phyloP scores from a whole-genome alignment of 306 rosid genomes.

The Sesbania bispinosa region DNA sequence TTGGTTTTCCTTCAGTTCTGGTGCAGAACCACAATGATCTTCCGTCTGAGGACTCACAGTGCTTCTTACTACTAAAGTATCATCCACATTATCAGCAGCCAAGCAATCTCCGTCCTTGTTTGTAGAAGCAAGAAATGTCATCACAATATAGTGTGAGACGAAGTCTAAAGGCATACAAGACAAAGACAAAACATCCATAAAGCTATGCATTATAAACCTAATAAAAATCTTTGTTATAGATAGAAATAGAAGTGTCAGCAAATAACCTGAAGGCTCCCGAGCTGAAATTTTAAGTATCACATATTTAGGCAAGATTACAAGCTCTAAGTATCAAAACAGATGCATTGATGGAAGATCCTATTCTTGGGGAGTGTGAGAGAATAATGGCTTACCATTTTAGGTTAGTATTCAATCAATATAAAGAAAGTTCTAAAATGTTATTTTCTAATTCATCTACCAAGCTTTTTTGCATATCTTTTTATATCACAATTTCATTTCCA shows the following conservation, averaged over 20 bases:
- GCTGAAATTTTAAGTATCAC: slow-evolving; percentile 15
- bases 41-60: slow-evolving; percentile 33
- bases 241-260: neutral
- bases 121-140: slow-evolving; percentile 43
- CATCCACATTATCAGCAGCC: slow-evolving; percentile 31
- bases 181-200: neutral
- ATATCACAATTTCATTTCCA: neutral
- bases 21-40: slow-evolving; percentile 36
- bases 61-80: slow-evolving; percentile 36
- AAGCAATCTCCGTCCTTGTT: slow-evolving; percentile 54
- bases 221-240: slow-evolving; percentile 15
- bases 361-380: neutral
- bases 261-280: neutral
- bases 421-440: neutral
- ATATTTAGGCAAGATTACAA: slow-evolving; percentile 13
- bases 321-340: neutral
- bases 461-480: neutral
- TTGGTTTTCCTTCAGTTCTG: slow-evolving; percentile 44
- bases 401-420: neutral
- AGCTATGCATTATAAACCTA: slow-evolving; percentile 8
- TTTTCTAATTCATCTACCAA: neutral
- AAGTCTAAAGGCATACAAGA: slow-evolving; percentile 27
- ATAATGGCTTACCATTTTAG: slow-evolving; percentile 8
- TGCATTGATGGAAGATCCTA: neutral
- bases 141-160: slow-evolving; percentile 22